Evolutionary conservation across 441 rosid species (phyloP).

Genomic region (Corymbia calophylla): DNA sequence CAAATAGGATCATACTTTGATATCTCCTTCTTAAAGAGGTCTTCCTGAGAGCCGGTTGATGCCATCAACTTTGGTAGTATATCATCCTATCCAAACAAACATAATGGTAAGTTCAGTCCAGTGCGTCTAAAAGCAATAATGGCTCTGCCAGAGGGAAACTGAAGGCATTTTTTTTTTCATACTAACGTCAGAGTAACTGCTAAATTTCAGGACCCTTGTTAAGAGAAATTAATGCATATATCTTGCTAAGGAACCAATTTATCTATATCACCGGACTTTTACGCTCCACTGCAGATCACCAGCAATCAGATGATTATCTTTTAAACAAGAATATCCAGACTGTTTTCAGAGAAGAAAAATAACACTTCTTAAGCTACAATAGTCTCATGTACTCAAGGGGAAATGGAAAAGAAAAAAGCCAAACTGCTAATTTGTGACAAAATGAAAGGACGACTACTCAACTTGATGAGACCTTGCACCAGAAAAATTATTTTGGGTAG

Average conservation of each 20-base stretch:
- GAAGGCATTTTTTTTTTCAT: neutral
- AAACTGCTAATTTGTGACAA: neutral
- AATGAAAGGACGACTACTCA: neutral
- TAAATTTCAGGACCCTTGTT: neutral
- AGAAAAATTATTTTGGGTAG: neutral
- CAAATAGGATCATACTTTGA: slow-evolving; percentile 81
- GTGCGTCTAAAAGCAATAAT: neutral
- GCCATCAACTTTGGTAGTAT: slow-evolving; percentile 98
- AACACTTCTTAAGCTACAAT: neutral
- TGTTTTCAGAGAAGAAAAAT: neutral
- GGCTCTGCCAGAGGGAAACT: neutral
- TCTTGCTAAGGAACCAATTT: neutral
- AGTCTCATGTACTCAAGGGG: neutral
- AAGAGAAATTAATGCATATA: neutral
- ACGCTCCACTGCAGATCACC: neutral
- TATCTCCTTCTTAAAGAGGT: slow-evolving; percentile 90
- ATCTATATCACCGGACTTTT: neutral
- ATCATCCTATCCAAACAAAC: slow-evolving; percentile 63
- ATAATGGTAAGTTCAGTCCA: neutral
- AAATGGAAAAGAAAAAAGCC: neutral
- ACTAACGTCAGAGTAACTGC: neutral
- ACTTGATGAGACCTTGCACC: neutral
- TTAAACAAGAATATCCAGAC: neutral
- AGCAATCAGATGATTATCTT: neutral
- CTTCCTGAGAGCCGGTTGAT: slow-evolving; percentile 77